Base-by-base conservation (phyloP, 768 basidiomycete species). In the Phlegmacium glaucopus region DNA sequence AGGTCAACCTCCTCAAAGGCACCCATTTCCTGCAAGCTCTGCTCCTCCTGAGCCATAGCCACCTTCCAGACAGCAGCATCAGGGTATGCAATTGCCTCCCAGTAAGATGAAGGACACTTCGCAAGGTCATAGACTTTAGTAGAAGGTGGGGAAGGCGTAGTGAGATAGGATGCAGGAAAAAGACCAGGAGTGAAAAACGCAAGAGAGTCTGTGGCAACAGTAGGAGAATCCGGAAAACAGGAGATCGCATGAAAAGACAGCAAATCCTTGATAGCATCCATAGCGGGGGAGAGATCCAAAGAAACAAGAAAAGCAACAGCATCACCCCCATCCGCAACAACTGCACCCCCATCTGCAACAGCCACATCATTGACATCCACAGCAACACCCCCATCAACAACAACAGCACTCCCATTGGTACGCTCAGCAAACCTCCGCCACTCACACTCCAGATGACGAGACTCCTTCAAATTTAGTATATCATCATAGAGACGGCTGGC, bases 1-100 rank as follows among this genome's bases (percentile, higher is more conserved):
- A 64, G 49, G 1, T 36, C 37, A 8, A 53, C 47, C 0, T 48
- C 50, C 32, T 60, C 54, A 48, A 69, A 71, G 1, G 70, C 64
- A 2, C 59, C 57, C 35, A 56, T 52, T 2, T 55, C 46, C 0
- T 39, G 4, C 0, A 65, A 30, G n/a, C 56, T 56, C 0, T 47
- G 48, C 2, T 60, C 10, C 40, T 70, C 65, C 2, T 51, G 43
- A 4, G 53, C 18, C 57, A 65, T 62, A 0, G 63, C 67, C 0
- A 42, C 55, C 0, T 43, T 12, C 65, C 67, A 71, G 0, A 49
- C 30, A n/a, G 38, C 35, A 0, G 22, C 26, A 43, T 69, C 62
- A 0, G 54, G 50, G 0, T 50, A 53, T 7, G 28, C 30, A 34
- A 34, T 6, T 3, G 32, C 32, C n/a, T 34, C 32, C 4, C 3